phyloP scores from a whole-genome alignment of 306 rosid species.

The Vigna mungo region DNA sequence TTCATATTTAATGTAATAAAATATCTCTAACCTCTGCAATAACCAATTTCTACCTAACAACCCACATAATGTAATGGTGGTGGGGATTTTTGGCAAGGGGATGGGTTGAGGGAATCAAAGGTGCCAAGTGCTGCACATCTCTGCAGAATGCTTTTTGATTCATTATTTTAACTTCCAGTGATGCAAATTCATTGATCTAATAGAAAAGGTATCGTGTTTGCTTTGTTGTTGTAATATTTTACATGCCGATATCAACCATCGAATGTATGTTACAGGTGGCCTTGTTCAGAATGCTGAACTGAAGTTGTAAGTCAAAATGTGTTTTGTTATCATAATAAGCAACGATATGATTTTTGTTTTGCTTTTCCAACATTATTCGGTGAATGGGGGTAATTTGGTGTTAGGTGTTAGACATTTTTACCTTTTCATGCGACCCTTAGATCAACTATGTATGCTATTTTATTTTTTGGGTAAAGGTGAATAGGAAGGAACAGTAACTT shows the following conservation, averaged over 20 bases:
- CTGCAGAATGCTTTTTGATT: background rate
- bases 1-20: too few relatives aligned
- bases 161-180: background rate
- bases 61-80: background rate
- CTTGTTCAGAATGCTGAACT: conserved; percentile 7
- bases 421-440: background rate
- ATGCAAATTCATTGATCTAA: background rate
- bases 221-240: conserved; percentile 4
- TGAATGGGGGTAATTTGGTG: background rate
- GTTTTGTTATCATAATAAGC: background rate
- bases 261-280: conserved; percentile 2
- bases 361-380: background rate
- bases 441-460: background rate
- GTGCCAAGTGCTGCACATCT: conserved; percentile 6
- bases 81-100: conserved; percentile 19
- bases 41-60: background rate
- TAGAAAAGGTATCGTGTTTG: background rate
- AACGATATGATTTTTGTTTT: background rate
- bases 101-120: background rate
- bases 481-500: background rate
- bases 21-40: too few relatives aligned
- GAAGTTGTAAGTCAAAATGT: background rate
- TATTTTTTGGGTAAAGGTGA: background rate
- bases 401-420: background rate
- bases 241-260: conserved; percentile 21